Evolutionary conservation across 441 rosid genomes (phyloP).

Genomic region (Populus tomentosa): DNA sequence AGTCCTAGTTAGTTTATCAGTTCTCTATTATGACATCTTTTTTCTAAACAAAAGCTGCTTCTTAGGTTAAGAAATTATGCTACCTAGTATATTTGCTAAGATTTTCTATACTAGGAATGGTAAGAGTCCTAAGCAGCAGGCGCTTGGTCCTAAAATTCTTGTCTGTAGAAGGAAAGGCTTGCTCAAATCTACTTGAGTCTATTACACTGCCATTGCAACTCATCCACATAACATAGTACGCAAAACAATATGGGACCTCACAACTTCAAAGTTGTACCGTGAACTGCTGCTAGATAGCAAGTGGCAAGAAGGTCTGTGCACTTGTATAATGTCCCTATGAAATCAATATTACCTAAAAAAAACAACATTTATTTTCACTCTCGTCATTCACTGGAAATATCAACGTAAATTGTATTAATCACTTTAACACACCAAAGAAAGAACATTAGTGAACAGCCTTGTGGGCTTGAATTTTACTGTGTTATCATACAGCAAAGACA

Average conservation of each 20-base stretch:
- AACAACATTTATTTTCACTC: neutral
- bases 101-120: neutral
- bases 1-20: neutral
- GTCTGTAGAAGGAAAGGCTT: no score
- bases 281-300: neutral
- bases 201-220: neutral
- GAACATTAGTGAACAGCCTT: neutral
- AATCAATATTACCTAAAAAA: neutral
- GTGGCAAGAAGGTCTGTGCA: neutral
- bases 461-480: neutral
- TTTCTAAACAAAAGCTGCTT: neutral
- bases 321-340: neutral
- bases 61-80: neutral
- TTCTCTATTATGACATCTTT: neutral
- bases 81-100: neutral
- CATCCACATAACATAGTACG: conserved; percentile 1
- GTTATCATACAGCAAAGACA: neutral
- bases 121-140: neutral
- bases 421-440: neutral
- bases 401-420: neutral
- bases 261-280: neutral
- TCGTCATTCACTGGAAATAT: neutral
- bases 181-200: no score
- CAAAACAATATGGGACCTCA: neutral
- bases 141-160: no score